A percentile compares a stretch with the other conserved stretches of the same genome.
Evolutionary conservation across 192 early-diverging fungal genomes (phyloP).

Genomic region (Rhizophlyctis rosea): DNA sequence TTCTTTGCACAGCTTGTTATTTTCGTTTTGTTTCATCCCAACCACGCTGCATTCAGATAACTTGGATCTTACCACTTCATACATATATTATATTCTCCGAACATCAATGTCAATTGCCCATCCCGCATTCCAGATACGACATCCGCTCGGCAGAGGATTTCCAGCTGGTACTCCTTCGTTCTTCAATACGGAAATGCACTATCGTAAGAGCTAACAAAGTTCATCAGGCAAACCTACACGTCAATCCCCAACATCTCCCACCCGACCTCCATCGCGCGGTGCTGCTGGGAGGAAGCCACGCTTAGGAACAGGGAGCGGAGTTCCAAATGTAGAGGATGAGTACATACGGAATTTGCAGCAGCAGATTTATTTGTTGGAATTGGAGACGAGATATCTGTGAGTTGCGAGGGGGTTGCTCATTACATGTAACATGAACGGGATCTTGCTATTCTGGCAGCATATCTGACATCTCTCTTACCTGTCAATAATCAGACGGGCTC

Average conservation of each 20-base stretch:
- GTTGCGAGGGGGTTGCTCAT: slow-evolving; percentile 7
- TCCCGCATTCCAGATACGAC: slow-evolving; percentile 16
- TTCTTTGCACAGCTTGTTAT: too few species aligned
- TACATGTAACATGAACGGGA: too few species aligned
- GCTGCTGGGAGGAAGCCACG: neutral
- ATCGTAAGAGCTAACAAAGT: neutral
- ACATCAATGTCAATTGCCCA: too few species aligned
- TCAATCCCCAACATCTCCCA: neutral
- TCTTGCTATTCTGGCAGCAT: too few species aligned
- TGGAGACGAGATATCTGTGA: slow-evolving; percentile 59
- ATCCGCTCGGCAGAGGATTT: slow-evolving; percentile 14
- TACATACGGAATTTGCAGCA: slow-evolving; percentile 59
- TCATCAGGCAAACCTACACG: neutral
- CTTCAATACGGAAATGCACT: neutral
- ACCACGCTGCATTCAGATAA: too few species aligned
- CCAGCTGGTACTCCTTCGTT: neutral
- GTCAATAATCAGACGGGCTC: too few species aligned
- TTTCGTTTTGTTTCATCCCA: too few species aligned
- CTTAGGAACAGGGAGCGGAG: neutral
- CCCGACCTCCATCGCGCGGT: too few species aligned
- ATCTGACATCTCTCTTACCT: too few species aligned
- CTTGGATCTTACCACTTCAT: too few species aligned
- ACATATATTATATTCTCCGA: too few species aligned
- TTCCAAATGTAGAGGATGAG: slow-evolving; percentile 38
- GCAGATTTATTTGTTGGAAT: slow-evolving; percentile 57